These are phyloP conservation scores for Cryomyces minteri DNA, from an alignment of 495 filamentous ascomycete species.

Conservation along the genomic window DNA sequence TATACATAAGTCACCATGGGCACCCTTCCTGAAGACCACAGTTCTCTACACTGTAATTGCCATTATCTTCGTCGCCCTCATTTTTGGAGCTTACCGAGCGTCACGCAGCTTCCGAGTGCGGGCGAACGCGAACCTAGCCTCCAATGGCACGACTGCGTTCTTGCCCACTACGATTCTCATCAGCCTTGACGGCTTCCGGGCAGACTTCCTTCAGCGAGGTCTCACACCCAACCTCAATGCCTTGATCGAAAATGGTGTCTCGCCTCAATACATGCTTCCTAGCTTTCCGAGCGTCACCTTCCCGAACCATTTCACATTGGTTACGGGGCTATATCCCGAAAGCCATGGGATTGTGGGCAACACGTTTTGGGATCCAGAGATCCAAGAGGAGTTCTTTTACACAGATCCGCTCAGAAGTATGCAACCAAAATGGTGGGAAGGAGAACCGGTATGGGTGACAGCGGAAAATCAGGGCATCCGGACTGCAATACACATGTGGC, in stretches of 20 bases:
- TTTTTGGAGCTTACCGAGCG: too few species aligned
- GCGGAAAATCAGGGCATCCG: conserved; percentile 61
- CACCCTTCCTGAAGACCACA: too few species aligned
- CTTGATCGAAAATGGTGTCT: conserved; percentile 69
- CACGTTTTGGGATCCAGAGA: conserved; percentile 69
- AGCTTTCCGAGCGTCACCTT: conserved; percentile 96
- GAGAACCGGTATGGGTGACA: conserved; percentile 85
- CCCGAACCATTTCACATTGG: conserved; percentile 92
- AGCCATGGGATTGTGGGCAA: conserved; percentile 89
- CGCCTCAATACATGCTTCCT: conserved; percentile 76
- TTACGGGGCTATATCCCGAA: conserved; percentile 83
- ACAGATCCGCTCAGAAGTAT: conserved; percentile 54
- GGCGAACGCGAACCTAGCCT: conserved; percentile 19
- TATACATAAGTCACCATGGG: too few species aligned
- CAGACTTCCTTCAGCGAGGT: conserved; percentile 72
- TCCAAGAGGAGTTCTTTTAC: conserved; percentile 71
- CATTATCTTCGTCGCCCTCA: too few species aligned
- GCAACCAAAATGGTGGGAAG: conserved; percentile 80
- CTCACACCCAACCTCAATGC: conserved; percentile 67
- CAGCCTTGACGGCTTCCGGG: conserved; percentile 92
- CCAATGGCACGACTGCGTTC: conserved; percentile 73
- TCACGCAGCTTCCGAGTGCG: too few species aligned
- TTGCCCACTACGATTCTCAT: conserved; percentile 84
- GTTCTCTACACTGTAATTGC: too few species aligned
- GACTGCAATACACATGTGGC: conserved; percentile 95